Evolutionary conservation across 768 basidiomycete genomes (phyloP).

Genomic region (Rubroboletus satanas): DNA sequence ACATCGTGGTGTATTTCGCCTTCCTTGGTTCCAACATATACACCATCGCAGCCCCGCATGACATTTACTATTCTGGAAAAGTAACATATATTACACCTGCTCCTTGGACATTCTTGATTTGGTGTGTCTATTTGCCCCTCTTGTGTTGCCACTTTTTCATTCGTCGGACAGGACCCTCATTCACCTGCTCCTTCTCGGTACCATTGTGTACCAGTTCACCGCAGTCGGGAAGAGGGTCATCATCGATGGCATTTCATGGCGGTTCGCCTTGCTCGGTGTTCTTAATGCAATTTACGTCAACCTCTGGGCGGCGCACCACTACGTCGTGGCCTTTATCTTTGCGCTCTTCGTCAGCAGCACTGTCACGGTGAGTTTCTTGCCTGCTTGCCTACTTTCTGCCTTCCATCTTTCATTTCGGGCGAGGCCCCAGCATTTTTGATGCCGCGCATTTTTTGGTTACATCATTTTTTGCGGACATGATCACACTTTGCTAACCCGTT

Average conservation of each 20-base stretch:
- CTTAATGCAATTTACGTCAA: constrained; percentile 89
- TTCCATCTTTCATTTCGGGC: constrained; percentile 16
- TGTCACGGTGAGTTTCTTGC: constrained; percentile 40
- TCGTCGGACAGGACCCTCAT: constrained; percentile 64
- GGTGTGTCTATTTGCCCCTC: constrained; percentile 41
- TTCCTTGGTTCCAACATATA: constrained; percentile 92
- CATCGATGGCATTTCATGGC: constrained; percentile 86
- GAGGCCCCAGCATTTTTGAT: constrained; percentile 1
- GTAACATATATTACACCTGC: constrained; percentile 95
- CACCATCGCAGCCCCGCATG: constrained; percentile 71
- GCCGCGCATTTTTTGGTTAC: background rate
- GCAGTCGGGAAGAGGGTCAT: constrained; percentile 70
- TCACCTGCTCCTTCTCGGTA: constrained; percentile 87
- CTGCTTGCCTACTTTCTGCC: background rate
- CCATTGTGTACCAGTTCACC: constrained; percentile 88
- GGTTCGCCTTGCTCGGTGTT: constrained; percentile 82
- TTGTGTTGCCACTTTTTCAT: constrained; percentile 7
- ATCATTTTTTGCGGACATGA: constrained; percentile 8
- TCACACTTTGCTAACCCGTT: constrained; percentile 9
- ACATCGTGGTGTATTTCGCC: constrained; percentile 77
- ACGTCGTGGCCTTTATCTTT: constrained; percentile 80
- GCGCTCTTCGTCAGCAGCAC: constrained; percentile 81
- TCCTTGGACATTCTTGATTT: constrained; percentile 88
- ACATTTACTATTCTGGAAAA: constrained; percentile 68
- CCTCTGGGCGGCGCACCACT: constrained; percentile 77